Base-by-base conservation (phyloP, 768 basidiomycete species). In the Neoboletus magnificus region DNA sequence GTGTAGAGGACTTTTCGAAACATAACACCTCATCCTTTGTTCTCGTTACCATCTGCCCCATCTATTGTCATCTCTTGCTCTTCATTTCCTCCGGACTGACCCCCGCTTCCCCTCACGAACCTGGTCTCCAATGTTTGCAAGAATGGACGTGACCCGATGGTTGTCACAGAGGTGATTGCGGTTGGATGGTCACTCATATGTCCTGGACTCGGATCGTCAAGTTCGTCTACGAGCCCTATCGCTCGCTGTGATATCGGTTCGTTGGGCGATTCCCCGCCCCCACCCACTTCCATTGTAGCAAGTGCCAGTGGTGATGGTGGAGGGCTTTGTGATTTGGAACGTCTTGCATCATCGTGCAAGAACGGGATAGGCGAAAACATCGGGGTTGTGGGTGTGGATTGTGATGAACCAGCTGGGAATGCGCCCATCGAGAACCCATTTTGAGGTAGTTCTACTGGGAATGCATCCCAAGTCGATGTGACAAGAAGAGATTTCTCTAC, bases 311-410 rank as follows among this genome's bases (percentile, higher is more conserved):
- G 89, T 27, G 88, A 89, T 27, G 88, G 86, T 25, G 88, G 87
- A 16, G 89, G 90, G 62, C 87, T 91, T 55, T 79, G 85, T 22
- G 88, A 91, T 65, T 84, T 84, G 37, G 89, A 89, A 50, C 88
- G 82, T 53, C 91, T 82, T 20, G 89, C 86, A 68, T 92, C 90
- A 48, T 86, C 83, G 64, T 93, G 91, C 25, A 92, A 74, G 79
- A 93, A 93, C 7, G 91, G 83, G 56, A 93, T 93, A 5, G 91
- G 91, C 3, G 89, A 90, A 72, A 93, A 93, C 50, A 93, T 75
- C 4, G 91, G 91, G 12, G 91, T 93, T 44, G 82, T 76, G 1
- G 91, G 89, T 40, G 77, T 77, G 29, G 84, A 82, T 53, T 80
- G 78, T 13, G 77, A 74, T 16, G 77, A 72, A 39, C 77, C 76